Evolutionary conservation across 768 basidiomycete genomes (phyloP), one percentile per base, ranked within the genome.

Genomic region (Porpolomopsis calyptriformis): DNA sequence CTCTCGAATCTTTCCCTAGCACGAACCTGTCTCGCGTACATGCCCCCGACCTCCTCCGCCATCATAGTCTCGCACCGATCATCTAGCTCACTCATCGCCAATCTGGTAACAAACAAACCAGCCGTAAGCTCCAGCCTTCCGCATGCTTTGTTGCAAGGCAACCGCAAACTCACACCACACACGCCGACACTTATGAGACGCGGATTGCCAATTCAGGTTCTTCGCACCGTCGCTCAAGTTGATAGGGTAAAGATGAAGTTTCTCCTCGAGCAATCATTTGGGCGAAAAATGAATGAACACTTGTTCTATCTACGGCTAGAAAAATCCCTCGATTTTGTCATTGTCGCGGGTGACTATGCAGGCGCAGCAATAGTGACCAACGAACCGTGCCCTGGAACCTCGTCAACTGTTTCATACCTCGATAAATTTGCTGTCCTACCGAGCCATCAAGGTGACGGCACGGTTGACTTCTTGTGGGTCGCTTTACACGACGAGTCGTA

Each of bases 371-470:
- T 99, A 56, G 91, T 97, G 45, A 99, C 96, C 26, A 71, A 74
- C 49, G 76, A 80, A 48, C 55, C 62, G 25, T 60, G 61, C 42
- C 55, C 71, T n/a, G 63, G 53, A 27, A 59, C 51, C 7, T 40
- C 63, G 18, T 48, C 64, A 6, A 75, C 82, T 4, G 79, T 94
- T 49, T 82, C 87, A 12, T 99, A 99, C 65, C 78, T 99, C 40
- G 96, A 99, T 73, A 99, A 99, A 66, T 99, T 99, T 61, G 94
- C 93, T 12, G 92, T 99, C 33, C 72, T 93, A 31, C 96, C 96
- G 2, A 81, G 73, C 49, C 81, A 97, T 58, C 96, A 99, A 64
- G 96, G 96, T 18, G 94, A 98, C 57, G 96, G 96, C 14, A 98
- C 96, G 0, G 96, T 98, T 48, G 96, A 99, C 67, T 99, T 99